These are phyloP conservation scores for Penicillium sumatraense DNA, from an alignment of 2,329 filamentous ascomycete genomes.

Conservation along the genomic window DNA sequence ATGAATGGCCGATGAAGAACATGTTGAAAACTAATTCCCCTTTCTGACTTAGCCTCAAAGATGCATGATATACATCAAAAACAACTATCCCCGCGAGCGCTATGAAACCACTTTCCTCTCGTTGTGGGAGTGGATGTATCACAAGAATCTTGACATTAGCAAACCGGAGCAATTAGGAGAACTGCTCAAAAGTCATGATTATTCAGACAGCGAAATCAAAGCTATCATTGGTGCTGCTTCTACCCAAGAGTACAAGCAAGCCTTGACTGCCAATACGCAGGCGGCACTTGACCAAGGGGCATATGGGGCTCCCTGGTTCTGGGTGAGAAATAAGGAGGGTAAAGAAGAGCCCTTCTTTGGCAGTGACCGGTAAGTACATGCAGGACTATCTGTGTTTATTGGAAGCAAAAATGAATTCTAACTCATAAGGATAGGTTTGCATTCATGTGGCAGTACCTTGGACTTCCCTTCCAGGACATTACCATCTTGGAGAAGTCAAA, in stretches of 20 bases:
- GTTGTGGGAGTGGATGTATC: slow-evolving; percentile 67
- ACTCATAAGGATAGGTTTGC: slow-evolving; percentile 31
- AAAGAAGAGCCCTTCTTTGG: slow-evolving; percentile 74
- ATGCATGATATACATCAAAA: slow-evolving; percentile 69
- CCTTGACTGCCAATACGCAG: slow-evolving; percentile 63
- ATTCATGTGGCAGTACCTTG: slow-evolving; percentile 70
- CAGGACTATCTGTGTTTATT: background rate
- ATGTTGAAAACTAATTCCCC: background rate
- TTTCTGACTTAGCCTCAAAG: slow-evolving; percentile 62
- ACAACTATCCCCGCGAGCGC: slow-evolving; percentile 52
- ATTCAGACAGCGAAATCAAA: slow-evolving; percentile 52
- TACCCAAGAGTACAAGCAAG: slow-evolving; percentile 56
- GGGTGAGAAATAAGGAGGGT: slow-evolving; percentile 60
- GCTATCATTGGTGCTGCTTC: slow-evolving; percentile 60
- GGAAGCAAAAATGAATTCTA: background rate
- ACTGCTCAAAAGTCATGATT: slow-evolving; percentile 36
- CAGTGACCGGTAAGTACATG: slow-evolving; percentile 65
- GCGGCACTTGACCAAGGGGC: slow-evolving; percentile 68
- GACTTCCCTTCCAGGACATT: slow-evolving; percentile 48
- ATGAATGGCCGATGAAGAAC: background rate
- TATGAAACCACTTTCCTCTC: slow-evolving; percentile 61
- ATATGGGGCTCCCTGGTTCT: slow-evolving; percentile 78
- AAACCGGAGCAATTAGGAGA: slow-evolving; percentile 59
- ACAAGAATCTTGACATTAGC: slow-evolving; percentile 62
- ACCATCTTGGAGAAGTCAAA: slow-evolving; percentile 23